phyloP scores from a whole-genome alignment of 768 basidiomycete genomes.

The Boletus vinaceobasis region DNA sequence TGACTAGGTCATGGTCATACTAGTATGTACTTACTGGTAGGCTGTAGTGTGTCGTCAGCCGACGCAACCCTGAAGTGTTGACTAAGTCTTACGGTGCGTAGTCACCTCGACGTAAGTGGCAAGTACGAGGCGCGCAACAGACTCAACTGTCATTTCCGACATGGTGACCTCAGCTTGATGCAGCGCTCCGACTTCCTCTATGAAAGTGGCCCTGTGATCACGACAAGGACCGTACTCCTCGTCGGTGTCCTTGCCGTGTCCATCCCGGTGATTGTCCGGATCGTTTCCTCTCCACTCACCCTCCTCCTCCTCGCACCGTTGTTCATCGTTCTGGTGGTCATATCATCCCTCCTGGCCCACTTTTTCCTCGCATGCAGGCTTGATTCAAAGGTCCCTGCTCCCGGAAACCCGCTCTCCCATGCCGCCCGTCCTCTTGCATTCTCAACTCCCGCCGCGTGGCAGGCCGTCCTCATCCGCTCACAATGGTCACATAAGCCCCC shows the following conservation, averaged over 20 bases:
- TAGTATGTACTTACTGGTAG: too few species aligned
- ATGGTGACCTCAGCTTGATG: conserved; percentile 17
- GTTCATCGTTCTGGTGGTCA: conserved; percentile 44
- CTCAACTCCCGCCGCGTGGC: conserved; percentile 94
- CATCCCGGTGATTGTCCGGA: conserved; percentile 50
- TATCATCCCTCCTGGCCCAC: conserved; percentile 51
- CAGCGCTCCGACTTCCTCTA: conserved; percentile 6
- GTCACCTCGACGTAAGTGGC: too few species aligned
- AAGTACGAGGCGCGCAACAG: too few species aligned
- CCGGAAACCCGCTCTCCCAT: conserved; percentile 40
- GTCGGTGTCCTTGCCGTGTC: conserved; percentile 57
- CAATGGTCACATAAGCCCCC: conserved; percentile 80
- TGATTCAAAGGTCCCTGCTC: conserved; percentile 41
- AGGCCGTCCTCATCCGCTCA: conserved; percentile 83
- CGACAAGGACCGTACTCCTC: conserved; percentile 49
- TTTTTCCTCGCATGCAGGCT: conserved; percentile 57
- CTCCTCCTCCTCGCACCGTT: conserved; percentile 64
- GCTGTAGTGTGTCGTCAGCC: too few species aligned
- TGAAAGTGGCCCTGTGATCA: conserved; percentile 40
- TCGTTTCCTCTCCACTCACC: conserved; percentile 63
- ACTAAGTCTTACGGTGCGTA: background rate
- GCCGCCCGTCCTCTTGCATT: conserved; percentile 78
- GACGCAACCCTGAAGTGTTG: background rate
- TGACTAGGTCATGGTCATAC: background rate
- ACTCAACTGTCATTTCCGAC: background rate